phyloP scores from a whole-genome alignment of 140 eudicot species.

The Ambrosia hybrid region DNA sequence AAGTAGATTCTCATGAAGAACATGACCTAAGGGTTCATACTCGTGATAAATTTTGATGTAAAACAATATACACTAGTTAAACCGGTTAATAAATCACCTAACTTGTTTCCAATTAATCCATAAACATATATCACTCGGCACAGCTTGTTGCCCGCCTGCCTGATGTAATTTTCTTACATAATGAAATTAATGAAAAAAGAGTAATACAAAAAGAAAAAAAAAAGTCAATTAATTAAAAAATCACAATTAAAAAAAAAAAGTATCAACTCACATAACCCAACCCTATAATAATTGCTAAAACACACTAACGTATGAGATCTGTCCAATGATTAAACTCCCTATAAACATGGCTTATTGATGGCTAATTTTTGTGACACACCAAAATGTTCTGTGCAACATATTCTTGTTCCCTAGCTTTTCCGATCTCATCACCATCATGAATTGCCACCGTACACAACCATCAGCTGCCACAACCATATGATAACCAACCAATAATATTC shows the following conservation, averaged over 20 bases:
- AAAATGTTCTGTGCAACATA: not conserved
- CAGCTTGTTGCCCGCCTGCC: too few species aligned
- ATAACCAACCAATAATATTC: too few species aligned
- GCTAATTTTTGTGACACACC: not conserved
- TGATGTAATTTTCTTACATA: too few species aligned
- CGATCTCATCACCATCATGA: not conserved
- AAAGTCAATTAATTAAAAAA: too few species aligned
- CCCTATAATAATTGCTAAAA: not conserved
- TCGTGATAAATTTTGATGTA: too few species aligned
- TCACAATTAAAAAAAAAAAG: too few species aligned
- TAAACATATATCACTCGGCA: not conserved
- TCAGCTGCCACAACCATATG: not conserved
- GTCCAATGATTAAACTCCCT: not conserved
- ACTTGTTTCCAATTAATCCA: not conserved
- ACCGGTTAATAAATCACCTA: too few species aligned
- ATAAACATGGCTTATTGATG: not conserved
- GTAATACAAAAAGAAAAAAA: too few species aligned
- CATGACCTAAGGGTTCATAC: too few species aligned
- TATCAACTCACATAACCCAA: not conserved
- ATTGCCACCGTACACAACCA: not conserved
- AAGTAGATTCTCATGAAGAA: too few species aligned
- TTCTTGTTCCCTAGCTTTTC: not conserved
- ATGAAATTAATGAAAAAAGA: too few species aligned
- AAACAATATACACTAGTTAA: too few species aligned
- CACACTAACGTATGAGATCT: not conserved